A percentile compares a stretch with the other conserved stretches of the same genome.
These are phyloP conservation scores for Iris macrosiphon DNA, from an alignment of 106 monocot genomes.

Conservation along the genomic window DNA sequence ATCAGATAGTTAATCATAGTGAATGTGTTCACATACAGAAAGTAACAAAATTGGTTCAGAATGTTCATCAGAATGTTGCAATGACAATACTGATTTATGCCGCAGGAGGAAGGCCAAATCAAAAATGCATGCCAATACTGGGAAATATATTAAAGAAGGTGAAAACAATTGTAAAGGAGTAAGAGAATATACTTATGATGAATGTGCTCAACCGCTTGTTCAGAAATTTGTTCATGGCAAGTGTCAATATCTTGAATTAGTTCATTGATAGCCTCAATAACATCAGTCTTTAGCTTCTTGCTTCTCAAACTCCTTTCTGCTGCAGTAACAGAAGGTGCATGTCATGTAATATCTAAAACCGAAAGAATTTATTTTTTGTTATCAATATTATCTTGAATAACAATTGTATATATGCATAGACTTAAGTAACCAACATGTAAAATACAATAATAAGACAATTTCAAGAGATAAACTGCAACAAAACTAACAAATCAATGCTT, in stretches of 20 bases:
- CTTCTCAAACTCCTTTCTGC: conserved; percentile 62
- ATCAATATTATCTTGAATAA: no score
- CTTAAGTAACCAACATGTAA: no score
- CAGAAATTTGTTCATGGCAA: conserved; percentile 91
- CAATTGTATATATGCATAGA: no score
- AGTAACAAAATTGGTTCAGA: no score
- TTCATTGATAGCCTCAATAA: conserved; percentile 92
- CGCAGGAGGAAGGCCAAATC: background rate
- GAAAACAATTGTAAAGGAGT: background rate
- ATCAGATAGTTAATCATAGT: no score
- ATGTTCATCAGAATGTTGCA: no score
- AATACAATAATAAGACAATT: no score
- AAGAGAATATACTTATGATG: conserved; percentile 79
- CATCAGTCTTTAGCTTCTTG: conserved; percentile 83
- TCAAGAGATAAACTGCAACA: no score
- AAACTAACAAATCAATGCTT: background rate
- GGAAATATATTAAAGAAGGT: background rate
- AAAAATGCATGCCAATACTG: background rate
- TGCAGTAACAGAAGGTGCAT: conserved; percentile 23
- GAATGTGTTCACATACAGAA: no score
- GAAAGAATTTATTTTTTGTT: background rate
- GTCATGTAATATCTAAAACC: conserved; percentile 6
- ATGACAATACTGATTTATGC: no score
- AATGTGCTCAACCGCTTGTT: conserved; percentile 97
- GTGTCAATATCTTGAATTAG: conserved; percentile 85